These are phyloP conservation scores for Lolium rigidum DNA, from an alignment of 176 grass and related monocot genomes.

Conservation along the genomic window DNA sequence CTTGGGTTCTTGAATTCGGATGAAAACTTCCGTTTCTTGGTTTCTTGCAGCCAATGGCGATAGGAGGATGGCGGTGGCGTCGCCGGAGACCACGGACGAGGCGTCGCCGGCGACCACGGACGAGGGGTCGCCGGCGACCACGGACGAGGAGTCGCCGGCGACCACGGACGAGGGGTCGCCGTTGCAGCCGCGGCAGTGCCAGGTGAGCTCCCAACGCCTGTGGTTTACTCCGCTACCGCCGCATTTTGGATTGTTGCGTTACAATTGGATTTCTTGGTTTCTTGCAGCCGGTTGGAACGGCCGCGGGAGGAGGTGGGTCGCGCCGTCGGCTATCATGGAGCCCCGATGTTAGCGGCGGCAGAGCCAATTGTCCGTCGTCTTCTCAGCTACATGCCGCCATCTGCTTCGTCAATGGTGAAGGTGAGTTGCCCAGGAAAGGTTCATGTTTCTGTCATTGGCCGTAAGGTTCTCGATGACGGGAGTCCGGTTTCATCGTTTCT, in stretches of 20 bases:
- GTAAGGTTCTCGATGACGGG: neutral
- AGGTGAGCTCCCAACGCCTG: neutral
- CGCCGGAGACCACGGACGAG: neutral
- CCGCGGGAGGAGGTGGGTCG: neutral
- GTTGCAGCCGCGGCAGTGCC: neutral
- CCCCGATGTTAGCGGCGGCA: neutral
- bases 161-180: neutral
- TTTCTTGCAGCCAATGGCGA: conserved; percentile 23
- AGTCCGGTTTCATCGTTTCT: neutral
- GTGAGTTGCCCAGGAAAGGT: neutral
- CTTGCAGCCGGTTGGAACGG: neutral
- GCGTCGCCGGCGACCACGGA: neutral
- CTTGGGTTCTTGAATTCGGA: conserved; percentile 16
- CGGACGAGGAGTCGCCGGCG: neutral
- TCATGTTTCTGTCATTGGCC: neutral
- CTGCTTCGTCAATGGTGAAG: neutral
- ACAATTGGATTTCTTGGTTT: conserved; percentile 22
- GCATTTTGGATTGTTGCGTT: neutral
- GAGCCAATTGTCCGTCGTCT: neutral
- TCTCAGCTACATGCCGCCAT: neutral
- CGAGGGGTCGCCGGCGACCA: neutral
- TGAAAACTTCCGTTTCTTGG: neutral
- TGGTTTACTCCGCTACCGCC: neutral
- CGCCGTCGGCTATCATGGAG: neutral
- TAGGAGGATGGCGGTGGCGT: neutral